A percentile compares a stretch with the other conserved stretches of the same genome.
phyloP scores from a whole-genome alignment of 2,329 filamentous ascomycete species.

The Stachybotrys chlorohalonatus region DNA sequence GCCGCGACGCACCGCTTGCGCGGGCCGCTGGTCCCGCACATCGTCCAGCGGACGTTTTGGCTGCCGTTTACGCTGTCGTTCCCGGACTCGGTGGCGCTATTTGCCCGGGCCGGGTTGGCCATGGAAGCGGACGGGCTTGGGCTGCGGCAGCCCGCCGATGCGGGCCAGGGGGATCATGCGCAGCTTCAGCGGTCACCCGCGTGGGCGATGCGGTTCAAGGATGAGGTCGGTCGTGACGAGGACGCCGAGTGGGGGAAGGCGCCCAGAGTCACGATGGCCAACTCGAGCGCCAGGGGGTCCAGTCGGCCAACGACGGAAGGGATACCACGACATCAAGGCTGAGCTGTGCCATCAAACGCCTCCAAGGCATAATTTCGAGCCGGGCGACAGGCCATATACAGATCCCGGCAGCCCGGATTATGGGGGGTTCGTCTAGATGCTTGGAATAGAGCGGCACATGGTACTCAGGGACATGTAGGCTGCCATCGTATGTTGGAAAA shows the following conservation, averaged over 20 bases:
- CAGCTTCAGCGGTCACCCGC: neutral
- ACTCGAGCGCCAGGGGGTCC: too few relatives aligned
- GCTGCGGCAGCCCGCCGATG: neutral
- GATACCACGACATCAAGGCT: too few relatives aligned
- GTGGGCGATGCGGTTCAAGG: neutral
- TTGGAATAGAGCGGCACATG: neutral
- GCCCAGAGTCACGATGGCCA: too few relatives aligned
- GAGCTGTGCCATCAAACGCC: neutral
- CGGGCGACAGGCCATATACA: neutral
- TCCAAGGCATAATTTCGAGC: neutral
- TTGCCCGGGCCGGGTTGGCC: constrained; percentile 19
- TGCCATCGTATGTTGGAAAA: too few relatives aligned
- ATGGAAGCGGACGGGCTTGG: constrained; percentile 3
- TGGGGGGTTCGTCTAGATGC: neutral
- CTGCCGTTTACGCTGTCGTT: constrained; percentile 19
- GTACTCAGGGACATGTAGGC: neutral
- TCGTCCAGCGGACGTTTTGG: constrained; percentile 19
- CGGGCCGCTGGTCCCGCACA: constrained; percentile 9
- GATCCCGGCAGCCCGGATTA: neutral
- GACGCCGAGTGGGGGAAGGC: too few relatives aligned
- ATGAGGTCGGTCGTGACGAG: neutral
- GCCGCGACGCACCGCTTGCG: constrained; percentile 9
- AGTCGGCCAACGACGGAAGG: too few relatives aligned
- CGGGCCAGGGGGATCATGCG: neutral
- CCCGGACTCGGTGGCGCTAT: constrained; percentile 16